Evolutionary conservation across 306 rosid species (phyloP).

Genomic region (Cercis canadensis): DNA sequence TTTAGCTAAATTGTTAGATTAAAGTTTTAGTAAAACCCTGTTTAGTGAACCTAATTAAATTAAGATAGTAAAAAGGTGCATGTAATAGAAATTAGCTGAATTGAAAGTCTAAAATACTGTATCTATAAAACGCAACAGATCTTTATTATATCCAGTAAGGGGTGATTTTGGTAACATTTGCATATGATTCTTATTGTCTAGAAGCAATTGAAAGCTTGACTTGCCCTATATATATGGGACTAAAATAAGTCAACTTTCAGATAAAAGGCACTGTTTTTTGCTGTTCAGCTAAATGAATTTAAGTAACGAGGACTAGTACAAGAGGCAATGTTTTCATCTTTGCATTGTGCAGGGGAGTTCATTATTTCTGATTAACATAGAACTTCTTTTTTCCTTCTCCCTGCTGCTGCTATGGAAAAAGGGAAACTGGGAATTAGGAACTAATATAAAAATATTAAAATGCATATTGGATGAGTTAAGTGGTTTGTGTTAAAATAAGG

Average conservation of each 20-base stretch:
- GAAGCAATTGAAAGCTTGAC: constrained; percentile 30
- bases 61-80: too few relatives aligned
- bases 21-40: too few relatives aligned
- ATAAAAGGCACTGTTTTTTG: neutral
- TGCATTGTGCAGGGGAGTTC: neutral
- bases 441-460: neutral
- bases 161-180: constrained; percentile 8
- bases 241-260: constrained; percentile 8
- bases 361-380: too few relatives aligned
- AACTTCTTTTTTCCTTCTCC: too few relatives aligned
- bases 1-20: too few relatives aligned
- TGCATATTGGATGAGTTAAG: neutral
- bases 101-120: too few relatives aligned
- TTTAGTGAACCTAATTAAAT: too few relatives aligned
- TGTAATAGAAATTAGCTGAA: too few relatives aligned
- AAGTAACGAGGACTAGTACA: too few relatives aligned
- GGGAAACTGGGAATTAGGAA: neutral
- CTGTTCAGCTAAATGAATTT: neutral
- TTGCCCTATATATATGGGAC: neutral
- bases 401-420: too few relatives aligned
- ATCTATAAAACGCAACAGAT: too few relatives aligned
- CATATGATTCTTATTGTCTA: constrained; percentile 43
- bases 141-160: neutral
- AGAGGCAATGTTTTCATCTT: neutral
- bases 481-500: neutral